Evolutionary conservation across 805 yeast species (phyloP).

Genomic region (Metschnikowia picachoensis): DNA sequence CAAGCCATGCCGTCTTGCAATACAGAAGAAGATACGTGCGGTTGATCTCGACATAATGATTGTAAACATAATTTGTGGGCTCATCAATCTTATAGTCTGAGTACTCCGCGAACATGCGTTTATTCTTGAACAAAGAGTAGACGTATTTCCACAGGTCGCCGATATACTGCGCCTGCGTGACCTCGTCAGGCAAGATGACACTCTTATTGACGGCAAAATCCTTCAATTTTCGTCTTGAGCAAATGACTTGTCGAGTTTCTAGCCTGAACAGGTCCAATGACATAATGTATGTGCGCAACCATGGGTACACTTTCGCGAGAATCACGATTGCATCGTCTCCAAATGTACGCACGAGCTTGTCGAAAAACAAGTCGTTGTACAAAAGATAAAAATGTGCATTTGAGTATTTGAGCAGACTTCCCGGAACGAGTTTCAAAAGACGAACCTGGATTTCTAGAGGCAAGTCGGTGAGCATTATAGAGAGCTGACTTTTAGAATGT

Average conservation of each 20-base stretch:
- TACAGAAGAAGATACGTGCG: constrained; percentile 48
- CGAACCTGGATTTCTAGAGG: constrained; percentile 44
- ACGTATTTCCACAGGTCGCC: constrained; percentile 56
- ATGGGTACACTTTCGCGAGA: constrained; percentile 33
- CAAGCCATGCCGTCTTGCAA: constrained; percentile 41
- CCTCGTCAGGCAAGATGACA: neutral
- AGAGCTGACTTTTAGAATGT: neutral
- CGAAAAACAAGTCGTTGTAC: constrained; percentile 47
- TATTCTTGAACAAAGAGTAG: constrained; percentile 47
- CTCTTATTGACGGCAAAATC: constrained; percentile 14
- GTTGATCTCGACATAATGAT: constrained; percentile 46
- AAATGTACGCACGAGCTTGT: constrained; percentile 32
- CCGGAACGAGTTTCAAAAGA: constrained; percentile 31
- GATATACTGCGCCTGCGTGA: constrained; percentile 23
- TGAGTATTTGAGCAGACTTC: constrained; percentile 29
- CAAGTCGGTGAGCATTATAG: constrained; percentile 19
- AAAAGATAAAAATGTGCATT: constrained; percentile 45
- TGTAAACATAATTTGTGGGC: constrained; percentile 41
- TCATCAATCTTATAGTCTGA: constrained; percentile 44
- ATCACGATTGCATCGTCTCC: constrained; percentile 35
- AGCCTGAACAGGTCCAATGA: constrained; percentile 36
- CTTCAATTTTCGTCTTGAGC: constrained; percentile 25
- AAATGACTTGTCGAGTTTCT: constrained; percentile 25
- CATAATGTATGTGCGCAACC: constrained; percentile 36
- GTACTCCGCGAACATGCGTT: constrained; percentile 50